Percentiles rank a stretch among this genome's conserved stretches.
phyloP scores from a whole-genome alignment of 306 rosid species.

The Gillenia trifoliata region DNA sequence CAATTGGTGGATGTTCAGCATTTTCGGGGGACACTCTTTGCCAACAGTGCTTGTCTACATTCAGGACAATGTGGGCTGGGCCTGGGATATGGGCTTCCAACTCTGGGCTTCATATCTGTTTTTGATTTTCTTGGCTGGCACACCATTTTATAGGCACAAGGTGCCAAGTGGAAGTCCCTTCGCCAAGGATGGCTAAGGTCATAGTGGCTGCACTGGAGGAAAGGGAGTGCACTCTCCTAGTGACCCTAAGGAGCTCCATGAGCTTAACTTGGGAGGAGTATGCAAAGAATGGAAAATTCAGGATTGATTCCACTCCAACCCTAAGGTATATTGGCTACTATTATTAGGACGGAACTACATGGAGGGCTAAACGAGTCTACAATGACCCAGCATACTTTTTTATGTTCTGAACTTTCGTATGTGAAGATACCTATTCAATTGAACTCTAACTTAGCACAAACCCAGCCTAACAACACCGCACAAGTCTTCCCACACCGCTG shows the following conservation, averaged over 20 bases:
- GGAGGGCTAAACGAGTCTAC: neutral
- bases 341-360: neutral
- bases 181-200: constrained; percentile 58
- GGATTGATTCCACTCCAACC: constrained; percentile 65
- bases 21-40: constrained; percentile 84
- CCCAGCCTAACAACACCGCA: neutral
- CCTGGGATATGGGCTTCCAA: constrained; percentile 84
- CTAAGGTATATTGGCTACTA: constrained; percentile 32
- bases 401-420: neutral
- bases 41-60: constrained; percentile 75
- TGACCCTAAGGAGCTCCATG: constrained; percentile 56
- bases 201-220: constrained; percentile 56
- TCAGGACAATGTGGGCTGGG: constrained; percentile 92
- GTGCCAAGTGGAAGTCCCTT: constrained; percentile 43
- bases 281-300: constrained; percentile 37
- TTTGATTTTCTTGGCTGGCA: constrained; percentile 54
- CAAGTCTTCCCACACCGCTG: neutral
- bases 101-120: constrained; percentile 72
- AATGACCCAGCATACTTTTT: neutral
- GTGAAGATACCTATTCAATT: neutral
- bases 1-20: constrained; percentile 99
- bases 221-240: constrained; percentile 55
- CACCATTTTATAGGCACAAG: constrained; percentile 78
- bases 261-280: constrained; percentile 47
- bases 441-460: neutral